A percentile compares a stretch with the other conserved stretches of the same genome.
phyloP scores from a whole-genome alignment of 2,329 filamentous ascomycete species.

The Scedosporium boydii region DNA sequence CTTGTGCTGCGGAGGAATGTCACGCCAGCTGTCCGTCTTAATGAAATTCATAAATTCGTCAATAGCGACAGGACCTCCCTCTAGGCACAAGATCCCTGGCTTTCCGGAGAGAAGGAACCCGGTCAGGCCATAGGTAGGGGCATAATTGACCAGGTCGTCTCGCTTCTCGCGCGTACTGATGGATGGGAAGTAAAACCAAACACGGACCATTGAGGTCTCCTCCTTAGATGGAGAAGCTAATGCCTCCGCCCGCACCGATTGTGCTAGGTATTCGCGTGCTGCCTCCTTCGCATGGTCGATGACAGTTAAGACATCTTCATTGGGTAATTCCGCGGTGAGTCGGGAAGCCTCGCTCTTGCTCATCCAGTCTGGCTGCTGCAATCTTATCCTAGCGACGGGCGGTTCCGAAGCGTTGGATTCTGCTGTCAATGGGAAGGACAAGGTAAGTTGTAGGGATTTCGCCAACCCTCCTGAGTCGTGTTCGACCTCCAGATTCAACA shows the following conservation, averaged over 20 bases:
- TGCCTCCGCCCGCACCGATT: constrained; percentile 8
- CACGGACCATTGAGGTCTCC: constrained; percentile 30
- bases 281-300: constrained; percentile 8
- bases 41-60: constrained; percentile 55
- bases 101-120: constrained; percentile 53
- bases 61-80: constrained; percentile 35
- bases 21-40: constrained; percentile 54
- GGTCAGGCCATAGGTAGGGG: constrained; percentile 41
- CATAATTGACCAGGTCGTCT: constrained; percentile 45
- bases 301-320: constrained; percentile 32
- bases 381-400: constrained; percentile 28
- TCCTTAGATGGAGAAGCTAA: neutral
- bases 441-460: constrained; percentile 20
- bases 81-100: constrained; percentile 43
- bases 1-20: constrained; percentile 52
- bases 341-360: constrained; percentile 34
- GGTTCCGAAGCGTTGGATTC: constrained; percentile 20
- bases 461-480: neutral
- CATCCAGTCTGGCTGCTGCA: constrained; percentile 43
- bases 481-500: constrained; percentile 17
- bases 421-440: constrained; percentile 22
- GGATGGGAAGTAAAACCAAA: constrained; percentile 56
- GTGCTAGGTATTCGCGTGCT: constrained; percentile 19
- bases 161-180: constrained; percentile 50
- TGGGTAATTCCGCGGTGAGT: constrained; percentile 29